Evolutionary conservation across 495 filamentous ascomycete genomes (phyloP).

Genomic region (Letharia columbiana): DNA sequence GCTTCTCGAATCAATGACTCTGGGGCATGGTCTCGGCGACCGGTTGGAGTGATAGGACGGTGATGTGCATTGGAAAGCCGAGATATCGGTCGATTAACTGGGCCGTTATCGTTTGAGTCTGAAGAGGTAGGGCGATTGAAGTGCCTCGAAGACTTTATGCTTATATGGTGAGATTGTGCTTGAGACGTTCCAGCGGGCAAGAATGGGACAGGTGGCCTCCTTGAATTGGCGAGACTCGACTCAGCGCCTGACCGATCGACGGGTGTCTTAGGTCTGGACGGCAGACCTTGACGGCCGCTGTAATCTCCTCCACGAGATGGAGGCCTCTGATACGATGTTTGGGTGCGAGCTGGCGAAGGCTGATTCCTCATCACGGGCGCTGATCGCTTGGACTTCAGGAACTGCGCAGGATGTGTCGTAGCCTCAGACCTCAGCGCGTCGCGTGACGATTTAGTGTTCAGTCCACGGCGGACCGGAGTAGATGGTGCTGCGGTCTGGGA

Average conservation of each 20-base stretch:
- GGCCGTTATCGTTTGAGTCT: conserved; percentile 43
- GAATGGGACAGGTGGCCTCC: conserved; percentile 63
- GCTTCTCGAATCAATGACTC: conserved; percentile 47
- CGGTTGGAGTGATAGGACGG: conserved; percentile 39
- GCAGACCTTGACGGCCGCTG: conserved; percentile 35
- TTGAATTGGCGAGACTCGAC: conserved; percentile 41
- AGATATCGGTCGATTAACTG: conserved; percentile 39
- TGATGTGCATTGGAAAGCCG: conserved; percentile 41
- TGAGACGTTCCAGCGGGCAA: conserved; percentile 67
- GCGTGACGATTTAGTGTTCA: conserved; percentile 48
- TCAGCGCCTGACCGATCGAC: conserved; percentile 53
- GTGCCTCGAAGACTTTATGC: conserved; percentile 57
- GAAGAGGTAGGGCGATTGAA: conserved; percentile 70
- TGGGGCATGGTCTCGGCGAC: conserved; percentile 35
- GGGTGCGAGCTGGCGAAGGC: conserved; percentile 32
- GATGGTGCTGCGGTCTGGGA: conserved; percentile 32
- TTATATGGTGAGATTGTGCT: conserved; percentile 70
- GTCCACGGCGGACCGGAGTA: conserved; percentile 50
- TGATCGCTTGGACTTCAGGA: conserved; percentile 78
- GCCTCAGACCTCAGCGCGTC: conserved; percentile 47
- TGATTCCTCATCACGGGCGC: conserved; percentile 65
- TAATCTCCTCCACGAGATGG: conserved; percentile 37
- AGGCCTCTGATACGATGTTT: conserved; percentile 30
- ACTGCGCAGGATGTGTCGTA: conserved; percentile 62
- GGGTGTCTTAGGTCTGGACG: conserved; percentile 60